phyloP scores from a whole-genome alignment of 2,329 filamentous ascomycete genomes.

The Calonectria pauciramosa region DNA sequence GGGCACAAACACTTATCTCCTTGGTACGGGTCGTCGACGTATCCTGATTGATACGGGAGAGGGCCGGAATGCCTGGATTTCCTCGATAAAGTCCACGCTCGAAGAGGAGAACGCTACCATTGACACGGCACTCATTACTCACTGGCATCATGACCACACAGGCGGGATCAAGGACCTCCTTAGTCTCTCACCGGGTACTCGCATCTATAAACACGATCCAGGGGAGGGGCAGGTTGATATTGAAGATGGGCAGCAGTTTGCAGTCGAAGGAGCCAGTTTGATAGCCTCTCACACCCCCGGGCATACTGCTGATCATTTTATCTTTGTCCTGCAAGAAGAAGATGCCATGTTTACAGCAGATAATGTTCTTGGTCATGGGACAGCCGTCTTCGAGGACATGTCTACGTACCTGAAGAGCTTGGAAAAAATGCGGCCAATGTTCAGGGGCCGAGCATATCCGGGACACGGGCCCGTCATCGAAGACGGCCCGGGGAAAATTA shows the following conservation, averaged over 20 bases:
- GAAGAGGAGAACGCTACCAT: constrained; percentile 77
- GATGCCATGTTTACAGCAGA: constrained; percentile 90
- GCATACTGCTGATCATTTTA: constrained; percentile 87
- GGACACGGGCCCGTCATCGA: constrained; percentile 87
- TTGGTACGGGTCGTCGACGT: constrained; percentile 80
- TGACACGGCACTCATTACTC: constrained; percentile 81
- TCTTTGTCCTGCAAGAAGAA: constrained; percentile 82
- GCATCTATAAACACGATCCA: constrained; percentile 77
- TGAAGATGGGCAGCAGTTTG: constrained; percentile 66
- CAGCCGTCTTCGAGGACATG: constrained; percentile 86
- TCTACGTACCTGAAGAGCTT: constrained; percentile 77
- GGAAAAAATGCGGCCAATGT: constrained; percentile 75
- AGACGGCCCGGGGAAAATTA: constrained; percentile 78
- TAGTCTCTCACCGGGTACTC: constrained; percentile 71
- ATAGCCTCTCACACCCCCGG: constrained; percentile 73
- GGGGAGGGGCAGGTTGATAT: constrained; percentile 60
- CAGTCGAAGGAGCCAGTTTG: constrained; percentile 74
- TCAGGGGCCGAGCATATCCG: constrained; percentile 82
- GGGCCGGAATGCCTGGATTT: constrained; percentile 81
- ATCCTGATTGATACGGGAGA: constrained; percentile 93
- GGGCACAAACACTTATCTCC: constrained; percentile 94
- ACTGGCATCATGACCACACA: constrained; percentile 93
- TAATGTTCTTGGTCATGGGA: constrained; percentile 89
- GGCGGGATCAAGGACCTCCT: constrained; percentile 81
- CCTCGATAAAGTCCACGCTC: constrained; percentile 74